Percentiles rank a stretch among this genome's conserved stretches.
Conservation (phyloP, 1,139 yeast species). For the Hansenula sp. region DNA sequence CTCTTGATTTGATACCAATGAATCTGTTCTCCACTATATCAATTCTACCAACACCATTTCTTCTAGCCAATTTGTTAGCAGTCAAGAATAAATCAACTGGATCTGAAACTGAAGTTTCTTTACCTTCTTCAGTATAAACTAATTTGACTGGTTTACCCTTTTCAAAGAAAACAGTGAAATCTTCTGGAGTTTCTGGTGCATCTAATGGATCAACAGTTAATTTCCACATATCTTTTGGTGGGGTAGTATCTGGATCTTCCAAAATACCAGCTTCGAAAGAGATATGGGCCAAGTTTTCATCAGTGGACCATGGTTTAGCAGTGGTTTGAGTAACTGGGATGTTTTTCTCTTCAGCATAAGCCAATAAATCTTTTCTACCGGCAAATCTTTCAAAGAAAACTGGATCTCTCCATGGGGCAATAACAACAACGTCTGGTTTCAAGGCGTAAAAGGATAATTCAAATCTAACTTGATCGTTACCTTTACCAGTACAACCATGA, state of each 20-base stretch:
- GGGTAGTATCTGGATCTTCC: constrained; percentile 97
- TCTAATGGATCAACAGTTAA: constrained; percentile 92
- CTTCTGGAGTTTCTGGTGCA: constrained; percentile 93
- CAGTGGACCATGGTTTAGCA: constrained; percentile 99
- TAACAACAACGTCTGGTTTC: constrained; percentile 93
- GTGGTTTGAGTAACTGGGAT: constrained; percentile 96
- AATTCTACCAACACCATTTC: constrained; percentile 99
- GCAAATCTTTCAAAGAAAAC: constrained; percentile 92
- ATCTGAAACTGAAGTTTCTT: constrained; percentile 57
- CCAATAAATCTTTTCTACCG: constrained; percentile 94
- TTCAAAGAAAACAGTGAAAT: constrained; percentile 74
- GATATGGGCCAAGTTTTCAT: constrained; percentile 97
- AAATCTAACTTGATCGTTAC: constrained; percentile 98
- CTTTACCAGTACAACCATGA: constrained; percentile 99
- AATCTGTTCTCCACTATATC: constrained; percentile 99
- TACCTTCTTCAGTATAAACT: constrained; percentile 56
- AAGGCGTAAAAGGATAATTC: constrained; percentile 95
- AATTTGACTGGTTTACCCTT: constrained; percentile 88
- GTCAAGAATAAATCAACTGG: constrained; percentile 90
- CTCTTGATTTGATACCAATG: constrained; percentile 97
- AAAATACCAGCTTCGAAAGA: constrained; percentile 98
- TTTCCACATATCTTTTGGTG: constrained; percentile 99
- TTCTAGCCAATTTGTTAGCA: constrained; percentile 94
- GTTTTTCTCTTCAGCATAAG: constrained; percentile 85
- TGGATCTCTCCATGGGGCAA: constrained; percentile 99